Conservation (phyloP, 768 basidiomycete genomes). For the Russula griseocarnosa region DNA sequence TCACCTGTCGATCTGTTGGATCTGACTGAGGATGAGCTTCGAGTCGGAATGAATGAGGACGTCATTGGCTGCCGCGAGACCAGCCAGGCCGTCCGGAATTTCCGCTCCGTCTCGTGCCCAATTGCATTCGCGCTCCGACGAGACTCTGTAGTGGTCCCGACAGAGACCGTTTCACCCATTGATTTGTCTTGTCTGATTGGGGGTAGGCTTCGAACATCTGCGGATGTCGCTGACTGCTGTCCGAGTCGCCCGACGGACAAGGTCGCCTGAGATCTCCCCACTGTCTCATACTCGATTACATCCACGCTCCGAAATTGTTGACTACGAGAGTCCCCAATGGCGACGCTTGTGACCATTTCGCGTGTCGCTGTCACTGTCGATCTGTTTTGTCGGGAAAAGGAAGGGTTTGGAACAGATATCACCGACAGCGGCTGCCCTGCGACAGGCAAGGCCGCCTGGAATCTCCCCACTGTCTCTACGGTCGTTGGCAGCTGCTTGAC, state of each 20-base stretch:
- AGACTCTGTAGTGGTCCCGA: not conserved
- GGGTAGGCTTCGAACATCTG: not conserved
- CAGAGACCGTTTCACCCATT: not conserved
- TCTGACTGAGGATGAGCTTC: not conserved
- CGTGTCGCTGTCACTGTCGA: not conserved
- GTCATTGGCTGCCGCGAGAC: not conserved
- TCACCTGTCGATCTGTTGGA: not conserved
- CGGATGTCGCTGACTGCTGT: not conserved
- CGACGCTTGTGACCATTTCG: not conserved
- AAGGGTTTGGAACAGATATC: not conserved
- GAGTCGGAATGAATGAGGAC: not conserved
- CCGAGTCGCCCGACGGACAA: not conserved
- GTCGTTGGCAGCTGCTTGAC: not conserved
- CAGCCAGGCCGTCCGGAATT: not conserved
- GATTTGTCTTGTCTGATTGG: not conserved
- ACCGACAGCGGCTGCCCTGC: not conserved
- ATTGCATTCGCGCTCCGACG: not conserved
- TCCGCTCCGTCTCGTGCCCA: not conserved
- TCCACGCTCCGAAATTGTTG: not conserved
- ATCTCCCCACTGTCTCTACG: slow-evolving; percentile 14
- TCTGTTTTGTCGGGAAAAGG: not conserved
- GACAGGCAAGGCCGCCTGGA: slow-evolving; percentile 1
- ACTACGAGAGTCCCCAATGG: not conserved
- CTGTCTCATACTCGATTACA: not conserved
- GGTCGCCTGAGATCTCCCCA: not conserved